Evolutionary conservation across 2,329 filamentous ascomycete genomes (phyloP).

Genomic region (Aspergillus sergii): DNA sequence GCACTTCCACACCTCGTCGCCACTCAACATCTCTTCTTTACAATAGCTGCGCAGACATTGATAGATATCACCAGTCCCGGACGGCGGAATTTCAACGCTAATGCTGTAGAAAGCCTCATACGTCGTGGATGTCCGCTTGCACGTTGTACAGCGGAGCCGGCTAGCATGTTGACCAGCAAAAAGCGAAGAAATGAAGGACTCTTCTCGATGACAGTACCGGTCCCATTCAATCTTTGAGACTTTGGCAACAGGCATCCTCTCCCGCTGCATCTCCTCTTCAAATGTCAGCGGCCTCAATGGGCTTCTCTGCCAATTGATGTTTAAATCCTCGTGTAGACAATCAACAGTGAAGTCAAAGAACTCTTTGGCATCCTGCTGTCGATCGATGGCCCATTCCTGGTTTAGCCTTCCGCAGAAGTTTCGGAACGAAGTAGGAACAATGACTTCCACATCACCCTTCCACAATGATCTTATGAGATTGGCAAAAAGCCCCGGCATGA

Average conservation of each 20-base stretch:
- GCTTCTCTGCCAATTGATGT: conserved; percentile 63
- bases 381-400: conserved; percentile 69
- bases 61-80: conserved; percentile 62
- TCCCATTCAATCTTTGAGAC: conserved; percentile 76
- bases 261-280: conserved; percentile 62
- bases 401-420: conserved; percentile 67
- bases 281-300: conserved; percentile 62
- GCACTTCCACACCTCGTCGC: conserved; percentile 72
- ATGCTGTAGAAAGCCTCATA: conserved; percentile 73
- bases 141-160: conserved; percentile 62
- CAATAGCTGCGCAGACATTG: conserved; percentile 73
- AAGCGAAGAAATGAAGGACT: conserved; percentile 75
- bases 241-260: conserved; percentile 62
- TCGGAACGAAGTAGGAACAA: conserved; percentile 63
- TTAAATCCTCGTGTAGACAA: conserved; percentile 83
- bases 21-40: conserved; percentile 66
- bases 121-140: conserved; percentile 65
- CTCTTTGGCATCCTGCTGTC: conserved; percentile 90
- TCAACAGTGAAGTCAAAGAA: conserved; percentile 83
- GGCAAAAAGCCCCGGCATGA: conserved; percentile 63
- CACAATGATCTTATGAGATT: conserved; percentile 64
- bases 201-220: conserved; percentile 68
- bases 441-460: conserved; percentile 59
- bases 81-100: conserved; percentile 69
- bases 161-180: conserved; percentile 74